A percentile compares a stretch with the other conserved stretches of the same genome.
These are phyloP conservation scores for Flammula alnicola DNA, from an alignment of 1,284 basidiomycete genomes.

Conservation along the genomic window DNA sequence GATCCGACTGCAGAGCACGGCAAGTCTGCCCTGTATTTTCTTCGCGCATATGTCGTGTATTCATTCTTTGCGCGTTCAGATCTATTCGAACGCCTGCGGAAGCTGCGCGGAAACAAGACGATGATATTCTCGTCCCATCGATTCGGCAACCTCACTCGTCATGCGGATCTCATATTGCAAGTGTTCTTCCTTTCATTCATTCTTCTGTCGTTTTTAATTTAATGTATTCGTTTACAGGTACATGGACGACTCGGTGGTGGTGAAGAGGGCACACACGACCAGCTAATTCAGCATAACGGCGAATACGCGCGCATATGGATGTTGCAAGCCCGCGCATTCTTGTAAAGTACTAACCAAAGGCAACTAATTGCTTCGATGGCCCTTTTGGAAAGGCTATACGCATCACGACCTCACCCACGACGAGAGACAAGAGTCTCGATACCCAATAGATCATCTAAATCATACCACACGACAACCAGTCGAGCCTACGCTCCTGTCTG, in stretches of 20 bases:
- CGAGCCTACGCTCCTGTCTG: no score
- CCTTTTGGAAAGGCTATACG: no score
- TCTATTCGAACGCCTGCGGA: slow-evolving; percentile 63
- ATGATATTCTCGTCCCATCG: slow-evolving; percentile 77
- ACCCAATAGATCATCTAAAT: no score
- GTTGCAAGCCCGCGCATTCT: slow-evolving; percentile 66
- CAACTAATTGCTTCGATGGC: no score
- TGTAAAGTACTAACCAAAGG: no score
- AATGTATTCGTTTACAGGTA: slow-evolving; percentile 43
- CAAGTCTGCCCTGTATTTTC: slow-evolving; percentile 31
- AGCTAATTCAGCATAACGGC: slow-evolving; percentile 52
- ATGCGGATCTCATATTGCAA: slow-evolving; percentile 69
- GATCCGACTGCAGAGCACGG: slow-evolving; percentile 78
- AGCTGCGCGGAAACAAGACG: slow-evolving; percentile 65
- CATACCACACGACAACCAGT: no score
- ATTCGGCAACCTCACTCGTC: slow-evolving; percentile 67
- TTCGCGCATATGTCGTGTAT: not conserved
- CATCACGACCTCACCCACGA: no score
- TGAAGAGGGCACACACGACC: slow-evolving; percentile 66
- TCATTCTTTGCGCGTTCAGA: slow-evolving; percentile 44
- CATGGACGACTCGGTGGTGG: slow-evolving; percentile 58
- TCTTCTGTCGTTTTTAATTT: not conserved
- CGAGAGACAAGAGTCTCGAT: no score
- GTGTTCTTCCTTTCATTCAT: slow-evolving; percentile 23
- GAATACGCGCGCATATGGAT: slow-evolving; percentile 69